Evolutionary conservation across 1,284 basidiomycete genomes (phyloP), one percentile per base, ranked within the genome.

Genomic region (Chondrostereum purpureum): DNA sequence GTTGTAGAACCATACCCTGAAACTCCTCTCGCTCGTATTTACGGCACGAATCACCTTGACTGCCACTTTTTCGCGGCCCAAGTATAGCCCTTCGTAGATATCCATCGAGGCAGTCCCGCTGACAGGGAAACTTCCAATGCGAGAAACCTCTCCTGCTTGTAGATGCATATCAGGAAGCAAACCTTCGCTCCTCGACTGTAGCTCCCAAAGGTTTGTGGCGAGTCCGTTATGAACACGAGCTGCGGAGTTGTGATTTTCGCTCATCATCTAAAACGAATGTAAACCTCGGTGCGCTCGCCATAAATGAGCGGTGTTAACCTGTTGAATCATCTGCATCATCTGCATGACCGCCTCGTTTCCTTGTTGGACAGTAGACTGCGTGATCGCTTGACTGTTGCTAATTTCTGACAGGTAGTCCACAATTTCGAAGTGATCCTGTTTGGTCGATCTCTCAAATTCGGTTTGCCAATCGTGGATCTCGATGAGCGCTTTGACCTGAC

Each of bases 1-100:
- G n/a, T n/a, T n/a, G n/a, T n/a, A n/a, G n/a, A n/a, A n/a, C n/a
- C n/a, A 11, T 41, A 74, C 73, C 45, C 63, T 55, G 18, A 67
- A 45, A 48, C 68, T 75, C 37, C 64, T 60, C 5, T 72, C 70
- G 40, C 67, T 65, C 16, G 68, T 64, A 44, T 70, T 67, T 38
- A 77, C 66, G 11, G 74, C 68, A 24, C 77, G 69, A 24, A 79
- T 58, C 11, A 71, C 68, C 53, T 79, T 79, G 55, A 79, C 72
- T 2, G 73, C 72, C 2, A 78, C 77, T 43, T 74, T 75, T 51
- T 76, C 70, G 35, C 67, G 61, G 31, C 65, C 62, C 0, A 80
- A 66, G 61, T 80, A 77, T 39, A 74, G 46, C 5, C 77, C 68
- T 55, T 80, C 66, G 63, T 73, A 69, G 41, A 76, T 68, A 51